Percentiles rank a stretch among this genome's conserved stretches.
Evolutionary conservation across 495 filamentous ascomycete species (phyloP).

Genomic region (Hypoxylon intermedium): DNA sequence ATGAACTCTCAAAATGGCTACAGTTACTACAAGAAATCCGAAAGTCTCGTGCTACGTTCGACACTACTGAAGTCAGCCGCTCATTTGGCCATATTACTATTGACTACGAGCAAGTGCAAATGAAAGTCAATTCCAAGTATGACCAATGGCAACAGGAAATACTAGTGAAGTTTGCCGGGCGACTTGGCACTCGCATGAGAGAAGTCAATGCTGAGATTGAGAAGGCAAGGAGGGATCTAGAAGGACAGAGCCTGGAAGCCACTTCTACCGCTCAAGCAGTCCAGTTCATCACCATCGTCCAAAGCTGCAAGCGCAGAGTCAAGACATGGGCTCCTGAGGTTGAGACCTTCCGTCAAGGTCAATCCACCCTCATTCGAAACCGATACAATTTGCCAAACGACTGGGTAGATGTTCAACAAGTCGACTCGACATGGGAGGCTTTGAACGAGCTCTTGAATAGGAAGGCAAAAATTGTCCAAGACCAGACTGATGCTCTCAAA

Average conservation of each 20-base stretch:
- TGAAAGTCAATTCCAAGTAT: slow-evolving; percentile 97
- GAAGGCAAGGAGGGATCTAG: slow-evolving; percentile 83
- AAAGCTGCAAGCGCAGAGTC: slow-evolving; percentile 91
- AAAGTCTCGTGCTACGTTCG: slow-evolving; percentile 90
- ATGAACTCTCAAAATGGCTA: slow-evolving; percentile 89
- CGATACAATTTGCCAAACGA: slow-evolving; percentile 90
- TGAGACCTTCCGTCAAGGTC: slow-evolving; percentile 91
- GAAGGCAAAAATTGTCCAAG: slow-evolving; percentile 91
- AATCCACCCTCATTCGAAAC: slow-evolving; percentile 86
- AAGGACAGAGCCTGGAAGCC: slow-evolving; percentile 87
- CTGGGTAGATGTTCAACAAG: slow-evolving; percentile 93
- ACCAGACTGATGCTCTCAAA: slow-evolving; percentile 91
- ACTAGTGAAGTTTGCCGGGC: slow-evolving; percentile 84
- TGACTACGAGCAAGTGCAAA: slow-evolving; percentile 97
- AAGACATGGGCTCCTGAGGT: slow-evolving; percentile 94
- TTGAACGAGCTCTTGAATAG: slow-evolving; percentile 86
- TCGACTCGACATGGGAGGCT: slow-evolving; percentile 90
- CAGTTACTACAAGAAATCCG: slow-evolving; percentile 94
- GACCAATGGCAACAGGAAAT: slow-evolving; percentile 99
- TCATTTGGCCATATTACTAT: slow-evolving; percentile 92
- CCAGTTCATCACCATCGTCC: slow-evolving; percentile 96
- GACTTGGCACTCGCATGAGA: slow-evolving; percentile 86
- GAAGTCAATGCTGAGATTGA: slow-evolving; percentile 90
- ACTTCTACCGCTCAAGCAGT: slow-evolving; percentile 95
- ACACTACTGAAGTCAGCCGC: slow-evolving; percentile 89